These are phyloP conservation scores for Umbelopsis vinacea DNA, from an alignment of 192 early-diverging fungal species.

Conservation along the genomic window DNA sequence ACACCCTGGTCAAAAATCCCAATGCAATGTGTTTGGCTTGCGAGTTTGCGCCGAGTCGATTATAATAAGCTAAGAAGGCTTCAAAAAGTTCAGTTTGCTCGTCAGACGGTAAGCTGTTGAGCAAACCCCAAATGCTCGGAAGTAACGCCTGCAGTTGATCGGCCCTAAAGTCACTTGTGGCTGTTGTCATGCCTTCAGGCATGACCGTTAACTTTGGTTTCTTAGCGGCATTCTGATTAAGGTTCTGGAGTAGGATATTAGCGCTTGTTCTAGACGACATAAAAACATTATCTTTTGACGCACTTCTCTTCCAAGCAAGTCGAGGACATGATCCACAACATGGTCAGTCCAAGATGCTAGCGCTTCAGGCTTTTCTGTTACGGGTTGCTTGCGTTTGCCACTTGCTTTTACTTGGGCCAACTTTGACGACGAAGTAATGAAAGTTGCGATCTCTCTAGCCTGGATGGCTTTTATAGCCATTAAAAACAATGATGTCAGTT, in stretches of 20 bases:
- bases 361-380: slow-evolving; percentile 24
- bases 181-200: slow-evolving; percentile 34
- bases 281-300: not conserved
- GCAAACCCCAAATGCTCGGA: slow-evolving; percentile 55
- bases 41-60: slow-evolving; percentile 40
- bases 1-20: slow-evolving; percentile 34
- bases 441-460: slow-evolving; percentile 10
- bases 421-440: no score
- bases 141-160: slow-evolving; percentile 51
- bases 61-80: slow-evolving; percentile 35
- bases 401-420: slow-evolving; percentile 19
- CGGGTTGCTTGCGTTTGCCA: slow-evolving; percentile 1
- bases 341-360: slow-evolving; percentile 51
- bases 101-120: slow-evolving; percentile 48
- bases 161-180: slow-evolving; percentile 43
- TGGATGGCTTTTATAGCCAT: slow-evolving; percentile 44
- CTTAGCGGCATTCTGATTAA: not conserved
- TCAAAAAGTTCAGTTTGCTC: slow-evolving; percentile 40
- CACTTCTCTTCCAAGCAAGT: slow-evolving; percentile 53
- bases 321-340: slow-evolving; percentile 62
- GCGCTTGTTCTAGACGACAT: not conserved
- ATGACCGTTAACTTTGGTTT: slow-evolving; percentile 3
- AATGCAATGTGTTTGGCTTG: slow-evolving; percentile 33
- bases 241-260: not conserved
- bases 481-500: slow-evolving; percentile 64